Evolutionary conservation across 148 eudicot species (phyloP).

Genomic region (Vaccinium corymbosum): DNA sequence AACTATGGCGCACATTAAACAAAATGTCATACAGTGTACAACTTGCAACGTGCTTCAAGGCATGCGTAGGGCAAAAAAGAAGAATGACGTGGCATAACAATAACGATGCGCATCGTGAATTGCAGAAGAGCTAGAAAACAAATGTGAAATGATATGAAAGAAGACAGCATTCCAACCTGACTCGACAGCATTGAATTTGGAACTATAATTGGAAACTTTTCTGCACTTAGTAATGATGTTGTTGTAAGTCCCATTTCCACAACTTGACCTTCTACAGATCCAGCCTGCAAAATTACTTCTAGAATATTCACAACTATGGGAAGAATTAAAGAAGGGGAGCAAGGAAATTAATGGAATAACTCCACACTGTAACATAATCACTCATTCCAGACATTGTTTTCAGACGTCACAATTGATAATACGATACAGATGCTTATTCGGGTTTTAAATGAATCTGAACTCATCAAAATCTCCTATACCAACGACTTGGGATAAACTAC

Average conservation of each 20-base stretch:
- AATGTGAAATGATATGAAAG: background rate
- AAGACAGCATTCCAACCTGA: slow-evolving; percentile 52
- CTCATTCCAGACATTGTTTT: background rate
- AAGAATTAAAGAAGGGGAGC: background rate
- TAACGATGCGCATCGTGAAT: background rate
- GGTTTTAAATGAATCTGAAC: background rate
- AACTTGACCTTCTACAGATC: slow-evolving; percentile 96
- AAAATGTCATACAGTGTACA: background rate
- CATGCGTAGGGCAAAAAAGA: background rate
- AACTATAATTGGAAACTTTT: slow-evolving; percentile 79
- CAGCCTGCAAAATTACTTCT: slow-evolving; percentile 63
- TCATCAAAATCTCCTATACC: background rate
- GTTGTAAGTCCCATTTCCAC: slow-evolving; percentile 93
- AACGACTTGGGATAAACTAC: background rate
- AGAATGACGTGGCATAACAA: background rate
- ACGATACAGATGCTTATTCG: background rate
- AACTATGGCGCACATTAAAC: background rate
- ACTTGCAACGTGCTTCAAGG: background rate
- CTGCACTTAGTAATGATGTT: slow-evolving; percentile 73
- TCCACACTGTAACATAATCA: background rate
- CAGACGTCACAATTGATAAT: background rate
- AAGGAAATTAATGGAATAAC: background rate
- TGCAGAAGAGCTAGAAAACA: background rate
- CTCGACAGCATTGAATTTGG: slow-evolving; percentile 92
- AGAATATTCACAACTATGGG: background rate